phyloP scores from a whole-genome alignment of 2,329 filamentous ascomycete genomes.

The Acephala macrosclerotiorum region DNA sequence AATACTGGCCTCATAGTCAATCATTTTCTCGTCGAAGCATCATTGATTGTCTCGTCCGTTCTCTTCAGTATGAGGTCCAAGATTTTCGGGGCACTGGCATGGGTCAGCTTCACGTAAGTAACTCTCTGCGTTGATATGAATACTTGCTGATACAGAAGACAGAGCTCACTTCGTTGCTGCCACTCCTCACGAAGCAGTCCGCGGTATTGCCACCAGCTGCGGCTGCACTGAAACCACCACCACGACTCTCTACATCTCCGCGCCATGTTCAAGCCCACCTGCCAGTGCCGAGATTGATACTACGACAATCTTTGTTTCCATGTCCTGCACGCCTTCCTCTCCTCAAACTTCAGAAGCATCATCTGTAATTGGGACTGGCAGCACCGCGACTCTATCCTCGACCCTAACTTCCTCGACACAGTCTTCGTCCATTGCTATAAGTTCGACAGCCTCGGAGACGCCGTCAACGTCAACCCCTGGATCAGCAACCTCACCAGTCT shows the following conservation, averaged over 20 bases:
- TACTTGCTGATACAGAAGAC: neutral
- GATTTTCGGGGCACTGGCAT: neutral
- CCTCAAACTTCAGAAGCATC: too few species aligned
- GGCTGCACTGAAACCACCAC: constrained; percentile 13
- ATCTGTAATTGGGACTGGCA: too few species aligned
- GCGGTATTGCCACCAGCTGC: constrained; percentile 3
- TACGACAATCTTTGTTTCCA: neutral
- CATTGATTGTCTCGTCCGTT: neutral
- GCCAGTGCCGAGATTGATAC: neutral
- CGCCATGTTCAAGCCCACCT: constrained; percentile 1
- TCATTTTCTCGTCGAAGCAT: neutral
- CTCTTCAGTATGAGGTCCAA: neutral
- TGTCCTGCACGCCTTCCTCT: neutral
- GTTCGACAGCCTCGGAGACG: neutral
- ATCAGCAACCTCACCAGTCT: neutral
- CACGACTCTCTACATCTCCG: constrained; percentile 9
- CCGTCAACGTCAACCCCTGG: neutral
- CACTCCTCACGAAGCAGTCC: neutral
- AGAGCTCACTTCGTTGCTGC: constrained; percentile 8
- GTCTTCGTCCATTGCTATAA: neutral
- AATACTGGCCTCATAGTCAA: neutral
- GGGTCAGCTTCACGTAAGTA: constrained; percentile 7
- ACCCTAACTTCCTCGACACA: too few species aligned
- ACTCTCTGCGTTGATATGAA: neutral
- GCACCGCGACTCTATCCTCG: too few species aligned